A percentile compares a stretch with the other conserved stretches of the same genome.
Evolutionary conservation across 768 basidiomycete species (phyloP).

Genomic region (Infundibulicybe gibba): DNA sequence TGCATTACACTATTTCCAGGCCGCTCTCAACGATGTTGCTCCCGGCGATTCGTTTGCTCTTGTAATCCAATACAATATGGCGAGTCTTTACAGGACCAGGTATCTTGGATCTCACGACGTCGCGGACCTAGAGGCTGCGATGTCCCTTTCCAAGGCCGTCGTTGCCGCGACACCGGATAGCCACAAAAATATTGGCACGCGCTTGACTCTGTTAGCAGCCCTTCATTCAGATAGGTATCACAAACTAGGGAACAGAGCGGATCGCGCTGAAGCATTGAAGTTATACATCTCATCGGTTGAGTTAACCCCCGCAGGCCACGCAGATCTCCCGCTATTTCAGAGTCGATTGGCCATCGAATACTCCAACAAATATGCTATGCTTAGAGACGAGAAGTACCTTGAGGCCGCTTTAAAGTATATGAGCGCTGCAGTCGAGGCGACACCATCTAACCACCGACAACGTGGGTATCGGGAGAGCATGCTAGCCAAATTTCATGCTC

Average conservation of each 20-base stretch:
- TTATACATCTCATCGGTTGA: neutral
- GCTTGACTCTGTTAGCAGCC: no score
- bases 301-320: neutral
- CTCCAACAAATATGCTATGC: neutral
- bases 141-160: no score
- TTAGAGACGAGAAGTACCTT: neutral
- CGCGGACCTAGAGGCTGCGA: no score
- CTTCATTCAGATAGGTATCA: neutral
- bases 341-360: neutral
- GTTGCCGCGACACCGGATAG: no score
- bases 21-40: no score
- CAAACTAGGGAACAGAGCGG: neutral
- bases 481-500: neutral
- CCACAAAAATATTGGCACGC: no score
- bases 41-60: no score
- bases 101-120: no score
- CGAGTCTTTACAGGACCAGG: no score
- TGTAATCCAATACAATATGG: no score
- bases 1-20: neutral
- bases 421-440: neutral
- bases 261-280: conserved; percentile 1
- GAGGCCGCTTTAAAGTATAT: neutral
- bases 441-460: neutral
- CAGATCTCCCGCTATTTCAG: neutral
- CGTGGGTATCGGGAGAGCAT: neutral